phyloP scores from a whole-genome alignment of 176 grass and related monocot species.

The Juncus effusus region DNA sequence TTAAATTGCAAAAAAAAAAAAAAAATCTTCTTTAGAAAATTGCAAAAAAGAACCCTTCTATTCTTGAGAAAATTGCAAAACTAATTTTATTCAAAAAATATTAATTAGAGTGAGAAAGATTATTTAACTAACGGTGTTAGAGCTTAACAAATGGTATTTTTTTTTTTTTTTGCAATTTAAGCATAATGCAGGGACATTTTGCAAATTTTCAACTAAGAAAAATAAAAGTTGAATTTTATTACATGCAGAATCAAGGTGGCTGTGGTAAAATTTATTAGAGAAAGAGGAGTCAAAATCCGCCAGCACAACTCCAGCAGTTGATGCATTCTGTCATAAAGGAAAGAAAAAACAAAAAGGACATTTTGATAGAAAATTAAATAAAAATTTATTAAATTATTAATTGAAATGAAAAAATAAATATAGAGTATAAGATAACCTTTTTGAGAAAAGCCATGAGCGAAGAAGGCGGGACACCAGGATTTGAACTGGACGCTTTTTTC shows the following conservation, averaged over 20 bases:
- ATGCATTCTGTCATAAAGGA: conserved; percentile 55
- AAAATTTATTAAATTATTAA: neutral
- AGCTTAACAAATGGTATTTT: neutral
- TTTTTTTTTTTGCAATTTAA: neutral
- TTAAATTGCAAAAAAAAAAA: neutral
- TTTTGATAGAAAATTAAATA: conserved; percentile 27
- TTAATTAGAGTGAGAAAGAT: too few species aligned
- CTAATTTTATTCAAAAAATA: too few species aligned
- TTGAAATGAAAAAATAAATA: neutral
- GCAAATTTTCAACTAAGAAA: neutral
- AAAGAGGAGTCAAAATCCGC: conserved; percentile 91
- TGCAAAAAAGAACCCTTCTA: too few species aligned
- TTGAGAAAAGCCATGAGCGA: conserved; percentile 80
- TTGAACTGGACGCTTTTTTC: conserved; percentile 52
- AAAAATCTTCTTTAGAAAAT: too few species aligned
- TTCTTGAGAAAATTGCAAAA: too few species aligned
- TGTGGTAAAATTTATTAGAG: conserved; percentile 80
- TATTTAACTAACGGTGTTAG: too few species aligned
- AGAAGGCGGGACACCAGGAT: conserved; percentile 95
- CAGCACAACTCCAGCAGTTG: conserved; percentile 82
- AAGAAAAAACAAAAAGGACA: conserved; percentile 2
- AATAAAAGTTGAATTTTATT: conserved; percentile 19
- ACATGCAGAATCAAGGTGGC: conserved; percentile 72
- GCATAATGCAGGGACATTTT: neutral
- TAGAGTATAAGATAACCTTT: conserved; percentile 54